These are phyloP conservation scores for Hypomontagnella submonticulosa DNA, from an alignment of 495 filamentous ascomycete species.

Conservation along the genomic window DNA sequence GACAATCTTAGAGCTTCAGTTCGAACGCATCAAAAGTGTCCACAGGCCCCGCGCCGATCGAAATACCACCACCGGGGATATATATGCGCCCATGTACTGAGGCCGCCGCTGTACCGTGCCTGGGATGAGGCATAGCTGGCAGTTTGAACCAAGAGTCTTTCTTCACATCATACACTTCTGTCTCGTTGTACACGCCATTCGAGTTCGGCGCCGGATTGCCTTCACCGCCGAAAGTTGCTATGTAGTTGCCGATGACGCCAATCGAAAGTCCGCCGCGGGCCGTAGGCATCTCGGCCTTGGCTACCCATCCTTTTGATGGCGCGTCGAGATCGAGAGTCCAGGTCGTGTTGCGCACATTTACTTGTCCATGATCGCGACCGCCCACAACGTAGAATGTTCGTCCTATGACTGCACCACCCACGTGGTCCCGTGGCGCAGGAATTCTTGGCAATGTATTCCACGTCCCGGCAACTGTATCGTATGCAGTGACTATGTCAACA, in stretches of 20 bases:
- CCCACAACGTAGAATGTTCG: slow-evolving; percentile 53
- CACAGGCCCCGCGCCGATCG: slow-evolving; percentile 37
- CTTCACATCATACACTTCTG: slow-evolving; percentile 51
- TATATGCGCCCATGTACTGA: slow-evolving; percentile 47
- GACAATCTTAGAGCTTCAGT: neutral
- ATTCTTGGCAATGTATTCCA: slow-evolving; percentile 51
- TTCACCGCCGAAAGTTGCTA: slow-evolving; percentile 58
- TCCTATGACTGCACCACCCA: slow-evolving; percentile 47
- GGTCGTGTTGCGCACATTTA: slow-evolving; percentile 48
- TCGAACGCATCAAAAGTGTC: slow-evolving; percentile 44
- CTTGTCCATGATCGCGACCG: slow-evolving; percentile 45
- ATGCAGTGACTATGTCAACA: slow-evolving; percentile 47
- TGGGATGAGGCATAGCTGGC: slow-evolving; percentile 46
- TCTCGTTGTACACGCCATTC: slow-evolving; percentile 47
- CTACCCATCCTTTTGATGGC: slow-evolving; percentile 41
- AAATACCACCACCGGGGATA: slow-evolving; percentile 46
- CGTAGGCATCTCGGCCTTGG: slow-evolving; percentile 46
- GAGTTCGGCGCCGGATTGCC: slow-evolving; percentile 46
- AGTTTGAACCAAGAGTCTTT: slow-evolving; percentile 47
- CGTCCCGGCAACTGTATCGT: slow-evolving; percentile 41
- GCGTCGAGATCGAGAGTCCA: slow-evolving; percentile 50
- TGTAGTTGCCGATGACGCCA: slow-evolving; percentile 45
- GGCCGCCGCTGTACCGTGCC: slow-evolving; percentile 53
- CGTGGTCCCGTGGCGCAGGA: slow-evolving; percentile 53
- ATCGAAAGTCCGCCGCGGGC: slow-evolving; percentile 49